Conservation (phyloP, 2,329 filamentous ascomycete genomes). For the Cercospora berteroae region DNA sequence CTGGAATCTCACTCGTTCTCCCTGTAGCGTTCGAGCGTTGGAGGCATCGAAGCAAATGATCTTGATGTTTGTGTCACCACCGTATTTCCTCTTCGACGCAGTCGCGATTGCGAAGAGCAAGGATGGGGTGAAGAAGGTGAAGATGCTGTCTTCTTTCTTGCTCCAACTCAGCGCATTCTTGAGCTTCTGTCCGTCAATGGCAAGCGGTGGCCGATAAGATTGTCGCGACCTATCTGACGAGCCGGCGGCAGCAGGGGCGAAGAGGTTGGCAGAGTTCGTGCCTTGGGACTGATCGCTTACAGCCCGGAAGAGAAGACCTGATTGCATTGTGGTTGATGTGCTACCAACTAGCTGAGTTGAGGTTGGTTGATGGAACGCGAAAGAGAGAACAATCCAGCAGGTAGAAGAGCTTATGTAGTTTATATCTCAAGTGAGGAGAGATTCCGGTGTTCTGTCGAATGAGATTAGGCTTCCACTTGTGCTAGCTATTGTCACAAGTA, state of each 20-base stretch:
- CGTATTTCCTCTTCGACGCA: conserved; percentile 3
- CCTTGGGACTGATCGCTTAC: conserved; percentile 14
- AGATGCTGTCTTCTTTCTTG: conserved; percentile 3
- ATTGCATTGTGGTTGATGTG: not conserved
- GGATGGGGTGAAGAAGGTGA: conserved; percentile 18
- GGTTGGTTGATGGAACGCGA: not conserved
- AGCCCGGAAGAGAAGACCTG: conserved; percentile 13
- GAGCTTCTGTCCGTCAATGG: conserved; percentile 1
- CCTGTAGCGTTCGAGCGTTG: not conserved
- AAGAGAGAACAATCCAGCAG: not conserved
- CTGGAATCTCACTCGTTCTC: conserved; percentile 2
- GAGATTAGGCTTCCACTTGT: not conserved
- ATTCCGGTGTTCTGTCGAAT: not conserved
- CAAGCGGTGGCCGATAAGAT: not conserved
- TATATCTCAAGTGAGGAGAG: not conserved
- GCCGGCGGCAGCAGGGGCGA: conserved; percentile 10
- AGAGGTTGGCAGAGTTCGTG: conserved; percentile 5
- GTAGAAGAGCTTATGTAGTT: not conserved
- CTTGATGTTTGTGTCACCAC: conserved; percentile 6
- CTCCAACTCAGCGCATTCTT: conserved; percentile 9
- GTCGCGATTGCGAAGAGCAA: conserved; percentile 15
- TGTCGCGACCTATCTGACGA: not conserved
- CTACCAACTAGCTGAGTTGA: not conserved
- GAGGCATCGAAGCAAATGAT: conserved; percentile 11
- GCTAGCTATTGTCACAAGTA: not conserved